Conservation (phyloP, 129 eudicot genomes). For the Lactuca sativa region DNA sequence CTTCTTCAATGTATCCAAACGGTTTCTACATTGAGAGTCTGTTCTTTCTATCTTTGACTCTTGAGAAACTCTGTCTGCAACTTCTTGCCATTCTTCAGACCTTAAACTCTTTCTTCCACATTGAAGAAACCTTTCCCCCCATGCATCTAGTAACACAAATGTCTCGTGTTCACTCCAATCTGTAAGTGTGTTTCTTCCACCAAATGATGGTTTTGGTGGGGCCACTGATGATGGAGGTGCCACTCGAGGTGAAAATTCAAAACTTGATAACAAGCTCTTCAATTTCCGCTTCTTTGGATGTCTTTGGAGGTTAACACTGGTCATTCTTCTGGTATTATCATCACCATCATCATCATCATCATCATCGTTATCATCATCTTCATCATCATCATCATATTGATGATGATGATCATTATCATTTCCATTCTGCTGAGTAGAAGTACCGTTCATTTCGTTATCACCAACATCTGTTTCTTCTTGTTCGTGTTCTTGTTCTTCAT, state of each 20-base stretch:
- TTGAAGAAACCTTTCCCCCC: slow-evolving; percentile 79
- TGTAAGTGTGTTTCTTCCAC: slow-evolving; percentile 62
- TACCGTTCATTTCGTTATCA: slow-evolving; percentile 28
- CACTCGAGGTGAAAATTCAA: slow-evolving; percentile 84
- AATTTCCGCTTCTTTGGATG: slow-evolving; percentile 80
- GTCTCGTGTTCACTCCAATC: slow-evolving; percentile 91
- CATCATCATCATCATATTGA: slow-evolving; percentile 22
- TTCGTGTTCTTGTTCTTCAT: slow-evolving; percentile 31
- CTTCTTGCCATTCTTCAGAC: slow-evolving; percentile 90
- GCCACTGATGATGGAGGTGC: slow-evolving; percentile 40
- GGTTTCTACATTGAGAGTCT: slow-evolving; percentile 83
- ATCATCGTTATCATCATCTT: slow-evolving; percentile 30
- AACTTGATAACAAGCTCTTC: slow-evolving; percentile 71
- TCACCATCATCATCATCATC: slow-evolving; percentile 39
- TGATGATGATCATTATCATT: slow-evolving; percentile 31
- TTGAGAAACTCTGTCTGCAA: slow-evolving; percentile 69
- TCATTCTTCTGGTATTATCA: slow-evolving; percentile 27
- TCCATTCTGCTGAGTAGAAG: slow-evolving; percentile 33
- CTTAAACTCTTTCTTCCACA: slow-evolving; percentile 81
- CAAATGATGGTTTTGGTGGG: slow-evolving; percentile 50
- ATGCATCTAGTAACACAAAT: slow-evolving; percentile 67
- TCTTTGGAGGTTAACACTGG: slow-evolving; percentile 37
- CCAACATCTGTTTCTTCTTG: slow-evolving; percentile 31
- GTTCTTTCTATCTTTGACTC: slow-evolving; percentile 67
- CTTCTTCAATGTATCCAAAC: slow-evolving; percentile 82